These are phyloP conservation scores for Trametes meyenii DNA, from an alignment of 768 basidiomycete genomes.

Conservation along the genomic window DNA sequence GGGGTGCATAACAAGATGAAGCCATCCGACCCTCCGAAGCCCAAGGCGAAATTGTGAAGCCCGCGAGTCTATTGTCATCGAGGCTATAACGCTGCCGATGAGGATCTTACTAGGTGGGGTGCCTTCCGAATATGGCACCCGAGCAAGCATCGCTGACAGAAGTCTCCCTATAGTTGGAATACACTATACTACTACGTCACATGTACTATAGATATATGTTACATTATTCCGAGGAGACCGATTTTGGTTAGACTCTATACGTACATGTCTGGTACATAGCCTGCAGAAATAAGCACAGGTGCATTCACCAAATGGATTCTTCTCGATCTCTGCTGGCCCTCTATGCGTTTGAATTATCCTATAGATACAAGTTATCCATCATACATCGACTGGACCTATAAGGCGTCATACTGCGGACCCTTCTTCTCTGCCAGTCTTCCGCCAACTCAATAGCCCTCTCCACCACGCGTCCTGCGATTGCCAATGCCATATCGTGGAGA, in stretches of 20 bases:
- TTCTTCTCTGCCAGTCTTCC: background rate
- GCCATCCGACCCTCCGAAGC: conserved; percentile 8
- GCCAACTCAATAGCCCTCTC: background rate
- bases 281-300: no score
- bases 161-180: background rate
- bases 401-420: background rate
- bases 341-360: no score
- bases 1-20: conserved; percentile 27
- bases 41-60: background rate
- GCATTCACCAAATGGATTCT: no score
- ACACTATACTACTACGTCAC: background rate
- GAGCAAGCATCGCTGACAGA: background rate
- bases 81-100: no score
- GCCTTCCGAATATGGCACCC: background rate
- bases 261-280: no score
- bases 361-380: background rate
- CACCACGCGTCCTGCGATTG: conserved; percentile 12
- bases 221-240: background rate
- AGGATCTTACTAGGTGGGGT: background rate
- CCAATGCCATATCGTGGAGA: conserved; percentile 54
- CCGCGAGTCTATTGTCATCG: background rate
- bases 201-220: conserved; percentile 4
- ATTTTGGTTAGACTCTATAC: background rate
- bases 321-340: no score
- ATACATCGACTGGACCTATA: background rate